phyloP scores from a whole-genome alignment of 768 basidiomycete species.

The Psilocybe tampanensis region DNA sequence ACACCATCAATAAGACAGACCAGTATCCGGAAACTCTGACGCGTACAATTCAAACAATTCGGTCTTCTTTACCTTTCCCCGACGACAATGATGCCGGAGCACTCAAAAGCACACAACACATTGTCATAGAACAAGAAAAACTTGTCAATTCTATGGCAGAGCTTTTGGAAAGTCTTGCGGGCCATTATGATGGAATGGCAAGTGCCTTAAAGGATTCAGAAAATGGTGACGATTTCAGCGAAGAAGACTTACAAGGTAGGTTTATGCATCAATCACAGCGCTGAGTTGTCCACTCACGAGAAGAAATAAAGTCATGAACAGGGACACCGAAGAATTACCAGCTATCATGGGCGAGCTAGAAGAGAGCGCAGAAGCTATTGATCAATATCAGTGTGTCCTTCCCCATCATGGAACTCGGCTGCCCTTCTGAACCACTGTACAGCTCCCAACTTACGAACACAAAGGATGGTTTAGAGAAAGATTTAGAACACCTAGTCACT shows the following conservation, averaged over 20 bases:
- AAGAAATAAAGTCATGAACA: slow-evolving; percentile 63
- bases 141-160: slow-evolving; percentile 69
- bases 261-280: not conserved
- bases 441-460: slow-evolving; percentile 55
- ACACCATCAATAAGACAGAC: slow-evolving; percentile 61
- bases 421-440: not conserved
- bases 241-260: slow-evolving; percentile 71
- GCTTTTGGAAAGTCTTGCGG: slow-evolving; percentile 69
- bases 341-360: slow-evolving; percentile 76
- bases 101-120: slow-evolving; percentile 44
- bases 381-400: slow-evolving; percentile 55
- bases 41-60: slow-evolving; percentile 57
- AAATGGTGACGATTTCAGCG: slow-evolving; percentile 63
- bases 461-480: slow-evolving; percentile 45
- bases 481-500: slow-evolving; percentile 49
- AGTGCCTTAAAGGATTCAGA: slow-evolving; percentile 67
- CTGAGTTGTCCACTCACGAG: not conserved
- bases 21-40: slow-evolving; percentile 69
- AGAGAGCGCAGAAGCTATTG: slow-evolving; percentile 53
- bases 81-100: slow-evolving; percentile 13
- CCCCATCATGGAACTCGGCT: not conserved
- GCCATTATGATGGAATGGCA: slow-evolving; percentile 81
- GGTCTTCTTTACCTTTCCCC: slow-evolving; percentile 29
- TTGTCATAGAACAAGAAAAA: slow-evolving; percentile 57
- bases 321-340: slow-evolving; percentile 79